These are phyloP conservation scores for Mycena epipterygia DNA, from an alignment of 768 basidiomycete species.

Conservation along the genomic window DNA sequence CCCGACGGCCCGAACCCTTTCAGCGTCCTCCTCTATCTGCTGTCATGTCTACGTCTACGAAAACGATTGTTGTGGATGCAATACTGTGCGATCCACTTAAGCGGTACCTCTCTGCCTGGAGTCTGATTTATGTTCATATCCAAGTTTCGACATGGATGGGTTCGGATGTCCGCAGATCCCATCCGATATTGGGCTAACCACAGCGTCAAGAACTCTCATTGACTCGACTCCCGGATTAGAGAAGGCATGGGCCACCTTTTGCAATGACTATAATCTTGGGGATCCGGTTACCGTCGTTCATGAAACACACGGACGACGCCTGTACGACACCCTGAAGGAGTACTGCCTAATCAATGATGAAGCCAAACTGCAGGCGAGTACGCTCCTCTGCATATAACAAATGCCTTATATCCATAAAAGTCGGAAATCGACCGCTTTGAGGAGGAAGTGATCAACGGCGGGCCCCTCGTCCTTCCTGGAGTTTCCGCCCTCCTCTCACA, in stretches of 20 bases:
- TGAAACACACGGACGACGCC: conserved; percentile 81
- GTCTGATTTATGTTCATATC: background rate
- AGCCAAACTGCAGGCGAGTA: conserved; percentile 67
- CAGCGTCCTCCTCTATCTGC: background rate
- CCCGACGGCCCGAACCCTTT: no score
- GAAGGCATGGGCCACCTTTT: conserved; percentile 81
- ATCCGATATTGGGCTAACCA: conserved; percentile 1
- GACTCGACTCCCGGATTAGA: conserved; percentile 90
- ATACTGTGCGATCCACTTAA: conserved; percentile 29
- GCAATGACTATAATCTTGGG: conserved; percentile 68
- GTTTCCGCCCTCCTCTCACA: conserved; percentile 67
- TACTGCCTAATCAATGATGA: conserved; percentile 75
- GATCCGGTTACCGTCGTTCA: conserved; percentile 63
- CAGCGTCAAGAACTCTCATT: conserved; percentile 41
- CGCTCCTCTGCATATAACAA: conserved; percentile 34
- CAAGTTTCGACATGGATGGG: conserved; percentile 52
- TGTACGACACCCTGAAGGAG: conserved; percentile 81
- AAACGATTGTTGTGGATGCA: conserved; percentile 40
- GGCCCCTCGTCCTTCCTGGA: conserved; percentile 77
- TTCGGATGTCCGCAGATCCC: conserved; percentile 25
- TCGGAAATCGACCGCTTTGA: conserved; percentile 84
- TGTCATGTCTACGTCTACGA: conserved; percentile 12
- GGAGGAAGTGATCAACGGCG: conserved; percentile 74
- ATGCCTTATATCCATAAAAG: conserved; percentile 47
- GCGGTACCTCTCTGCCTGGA: no score